phyloP scores from a whole-genome alignment of 1,284 basidiomycete species.

The Microbotryomycetes sp. region DNA sequence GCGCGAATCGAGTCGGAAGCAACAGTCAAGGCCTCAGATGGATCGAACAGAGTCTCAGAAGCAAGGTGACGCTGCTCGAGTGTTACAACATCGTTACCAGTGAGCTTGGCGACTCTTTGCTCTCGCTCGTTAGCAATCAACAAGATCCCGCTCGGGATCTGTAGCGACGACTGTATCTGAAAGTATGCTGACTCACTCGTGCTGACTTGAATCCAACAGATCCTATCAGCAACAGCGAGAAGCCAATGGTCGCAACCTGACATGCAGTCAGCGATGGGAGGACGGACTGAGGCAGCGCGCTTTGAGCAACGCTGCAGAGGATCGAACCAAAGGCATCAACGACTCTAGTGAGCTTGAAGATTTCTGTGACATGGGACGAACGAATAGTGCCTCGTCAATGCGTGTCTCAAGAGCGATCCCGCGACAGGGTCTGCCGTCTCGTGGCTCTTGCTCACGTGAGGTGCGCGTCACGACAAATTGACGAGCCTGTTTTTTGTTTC shows the following conservation, averaged over 20 bases:
- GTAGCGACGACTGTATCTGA: too few species aligned
- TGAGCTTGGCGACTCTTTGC: slow-evolving; percentile 13
- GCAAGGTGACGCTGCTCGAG: slow-evolving; percentile 10
- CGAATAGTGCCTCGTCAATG: too few species aligned
- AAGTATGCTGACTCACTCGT: too few species aligned
- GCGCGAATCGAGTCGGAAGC: background rate
- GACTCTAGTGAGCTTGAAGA: slow-evolving; percentile 24
- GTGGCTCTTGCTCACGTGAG: background rate
- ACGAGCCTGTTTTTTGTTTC: background rate
- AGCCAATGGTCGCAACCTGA: slow-evolving; percentile 24
- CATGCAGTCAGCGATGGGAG: slow-evolving; percentile 32
- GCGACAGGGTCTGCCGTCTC: background rate
- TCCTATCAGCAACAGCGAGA: slow-evolving; percentile 10
- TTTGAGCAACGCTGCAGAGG: slow-evolving; percentile 13
- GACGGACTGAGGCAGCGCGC: slow-evolving; percentile 28
- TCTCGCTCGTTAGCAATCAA: too few species aligned
- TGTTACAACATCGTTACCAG: slow-evolving; percentile 32
- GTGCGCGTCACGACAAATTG: background rate
- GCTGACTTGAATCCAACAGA: too few species aligned
- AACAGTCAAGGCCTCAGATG: background rate
- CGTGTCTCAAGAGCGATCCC: too few species aligned
- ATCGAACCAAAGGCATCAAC: slow-evolving; percentile 30
- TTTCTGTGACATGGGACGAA: too few species aligned
- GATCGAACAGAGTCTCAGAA: background rate
- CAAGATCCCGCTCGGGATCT: too few species aligned